Evolutionary conservation across 176 grass and related monocot genomes (phyloP).

Genomic region (Carex cristatella): DNA sequence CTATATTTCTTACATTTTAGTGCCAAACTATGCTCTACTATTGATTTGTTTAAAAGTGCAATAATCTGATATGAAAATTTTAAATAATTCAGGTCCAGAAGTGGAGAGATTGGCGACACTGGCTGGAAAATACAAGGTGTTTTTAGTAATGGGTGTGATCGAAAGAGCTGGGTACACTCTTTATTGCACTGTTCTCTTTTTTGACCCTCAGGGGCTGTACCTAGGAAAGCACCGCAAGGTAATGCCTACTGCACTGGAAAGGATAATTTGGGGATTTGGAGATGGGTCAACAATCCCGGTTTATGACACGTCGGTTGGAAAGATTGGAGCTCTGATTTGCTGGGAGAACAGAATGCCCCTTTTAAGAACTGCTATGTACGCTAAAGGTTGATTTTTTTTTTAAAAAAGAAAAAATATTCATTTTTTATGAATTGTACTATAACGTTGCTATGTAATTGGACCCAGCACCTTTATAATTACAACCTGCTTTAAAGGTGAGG

Average conservation of each 20-base stretch:
- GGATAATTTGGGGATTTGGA: conserved; percentile 89
- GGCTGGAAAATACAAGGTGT: conserved; percentile 86
- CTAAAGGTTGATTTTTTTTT: conserved; percentile 58
- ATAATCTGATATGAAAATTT: neutral
- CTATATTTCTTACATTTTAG: neutral
- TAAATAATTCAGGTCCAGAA: conserved; percentile 59
- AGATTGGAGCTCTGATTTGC: conserved; percentile 90
- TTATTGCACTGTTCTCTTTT: conserved; percentile 83
- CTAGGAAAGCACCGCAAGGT: conserved; percentile 88
- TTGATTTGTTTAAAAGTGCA: neutral
- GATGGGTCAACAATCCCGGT: conserved; percentile 91
- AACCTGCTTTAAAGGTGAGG: neutral
- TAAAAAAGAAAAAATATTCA: neutral
- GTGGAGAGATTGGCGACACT: conserved; percentile 66
- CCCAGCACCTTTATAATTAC: neutral
- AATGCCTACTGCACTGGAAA: conserved; percentile 80
- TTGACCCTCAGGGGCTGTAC: conserved; percentile 71
- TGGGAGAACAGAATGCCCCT: conserved; percentile 98
- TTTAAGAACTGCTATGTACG: conserved; percentile 72
- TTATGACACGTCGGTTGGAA: conserved; percentile 87
- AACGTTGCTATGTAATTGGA: neutral
- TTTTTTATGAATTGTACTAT: neutral
- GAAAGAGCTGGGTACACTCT: conserved; percentile 87
- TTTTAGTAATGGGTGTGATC: conserved; percentile 88
- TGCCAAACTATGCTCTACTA: neutral